Conservation (phyloP, 1,139 yeast genomes). For the Pichia sp. region DNA sequence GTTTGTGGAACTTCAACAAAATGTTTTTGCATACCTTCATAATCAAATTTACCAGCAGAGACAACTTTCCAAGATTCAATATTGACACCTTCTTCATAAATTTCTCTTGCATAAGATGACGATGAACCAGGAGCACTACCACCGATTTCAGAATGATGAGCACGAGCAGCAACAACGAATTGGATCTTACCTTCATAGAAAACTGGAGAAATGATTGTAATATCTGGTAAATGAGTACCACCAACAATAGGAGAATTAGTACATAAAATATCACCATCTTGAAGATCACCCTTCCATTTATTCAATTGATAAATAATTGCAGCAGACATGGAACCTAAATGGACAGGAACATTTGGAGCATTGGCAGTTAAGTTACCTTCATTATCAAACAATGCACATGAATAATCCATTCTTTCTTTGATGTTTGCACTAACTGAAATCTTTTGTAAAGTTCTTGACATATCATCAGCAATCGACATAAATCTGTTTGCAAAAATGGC, state of each 20-base stretch:
- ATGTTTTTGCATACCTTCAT: slow-evolving; percentile 45
- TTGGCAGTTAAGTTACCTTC: slow-evolving; percentile 60
- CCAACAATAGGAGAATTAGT: slow-evolving; percentile 62
- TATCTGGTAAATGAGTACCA: slow-evolving; percentile 69
- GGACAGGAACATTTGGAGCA: slow-evolving; percentile 67
- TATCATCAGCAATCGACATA: slow-evolving; percentile 65
- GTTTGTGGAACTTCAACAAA: slow-evolving; percentile 49
- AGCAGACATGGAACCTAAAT: slow-evolving; percentile 62
- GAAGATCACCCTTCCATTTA: slow-evolving; percentile 49
- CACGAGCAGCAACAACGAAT: slow-evolving; percentile 64
- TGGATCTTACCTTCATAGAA: slow-evolving; percentile 42
- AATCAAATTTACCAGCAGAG: slow-evolving; percentile 53
- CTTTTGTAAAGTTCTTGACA: slow-evolving; percentile 62
- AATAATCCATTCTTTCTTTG: slow-evolving; percentile 59
- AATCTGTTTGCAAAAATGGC: slow-evolving; percentile 62
- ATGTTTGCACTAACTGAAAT: slow-evolving; percentile 61
- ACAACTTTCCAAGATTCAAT: slow-evolving; percentile 56
- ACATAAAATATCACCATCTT: slow-evolving; percentile 56
- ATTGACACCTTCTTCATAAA: slow-evolving; percentile 65
- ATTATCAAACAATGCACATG: slow-evolving; percentile 58
- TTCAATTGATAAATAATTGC: slow-evolving; percentile 54
- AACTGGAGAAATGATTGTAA: slow-evolving; percentile 74
- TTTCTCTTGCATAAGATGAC: slow-evolving; percentile 59
- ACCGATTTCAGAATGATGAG: slow-evolving; percentile 70
- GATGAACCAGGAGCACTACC: slow-evolving; percentile 64